Percentiles rank a stretch among this genome's conserved stretches.
phyloP scores from a whole-genome alignment of 1,284 basidiomycete species.

The Cutaneotrichosporon mucoides region DNA sequence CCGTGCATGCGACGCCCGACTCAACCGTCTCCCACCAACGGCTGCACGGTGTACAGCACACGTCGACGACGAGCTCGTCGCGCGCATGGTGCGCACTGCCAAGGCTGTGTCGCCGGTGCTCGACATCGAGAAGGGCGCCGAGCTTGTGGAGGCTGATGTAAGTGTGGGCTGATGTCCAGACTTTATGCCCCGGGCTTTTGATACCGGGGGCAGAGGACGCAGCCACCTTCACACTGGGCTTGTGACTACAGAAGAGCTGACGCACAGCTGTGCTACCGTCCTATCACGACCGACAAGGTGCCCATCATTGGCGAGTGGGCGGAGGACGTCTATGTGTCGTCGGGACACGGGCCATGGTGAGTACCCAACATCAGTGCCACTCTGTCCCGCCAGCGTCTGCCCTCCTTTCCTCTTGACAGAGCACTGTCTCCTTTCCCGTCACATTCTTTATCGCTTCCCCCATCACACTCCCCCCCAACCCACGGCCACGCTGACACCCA shows the following conservation, averaged over 20 bases:
- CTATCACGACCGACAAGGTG: constrained; percentile 14
- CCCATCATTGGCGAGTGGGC: constrained; percentile 13
- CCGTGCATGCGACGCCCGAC: constrained; percentile 4
- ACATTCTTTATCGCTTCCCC: too few species aligned
- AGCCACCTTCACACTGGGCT: too few species aligned
- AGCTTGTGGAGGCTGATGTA: constrained; percentile 15
- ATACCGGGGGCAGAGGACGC: too few species aligned
- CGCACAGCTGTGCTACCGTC: constrained; percentile 16
- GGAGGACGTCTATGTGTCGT: constrained; percentile 8
- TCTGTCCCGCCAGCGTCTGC: too few species aligned
- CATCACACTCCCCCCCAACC: too few species aligned
- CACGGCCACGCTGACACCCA: not conserved
- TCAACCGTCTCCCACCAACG: constrained; percentile 10
- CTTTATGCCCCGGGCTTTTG: too few species aligned
- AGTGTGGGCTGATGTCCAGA: too few species aligned
- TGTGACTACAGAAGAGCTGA: not conserved
- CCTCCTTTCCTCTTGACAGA: too few species aligned
- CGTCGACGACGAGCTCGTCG: constrained; percentile 9
- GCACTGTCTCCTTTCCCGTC: too few species aligned
- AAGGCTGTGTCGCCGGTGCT: constrained; percentile 8
- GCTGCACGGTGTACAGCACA: constrained; percentile 3
- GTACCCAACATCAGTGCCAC: not conserved
- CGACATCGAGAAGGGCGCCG: constrained; percentile 8
- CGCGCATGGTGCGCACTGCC: constrained; percentile 10
- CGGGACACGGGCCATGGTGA: constrained; percentile 15